A percentile compares a stretch with the other conserved stretches of the same genome.
Evolutionary conservation across 2,329 filamentous ascomycete genomes (phyloP).

Genomic region (Aquanectria penicillioides): DNA sequence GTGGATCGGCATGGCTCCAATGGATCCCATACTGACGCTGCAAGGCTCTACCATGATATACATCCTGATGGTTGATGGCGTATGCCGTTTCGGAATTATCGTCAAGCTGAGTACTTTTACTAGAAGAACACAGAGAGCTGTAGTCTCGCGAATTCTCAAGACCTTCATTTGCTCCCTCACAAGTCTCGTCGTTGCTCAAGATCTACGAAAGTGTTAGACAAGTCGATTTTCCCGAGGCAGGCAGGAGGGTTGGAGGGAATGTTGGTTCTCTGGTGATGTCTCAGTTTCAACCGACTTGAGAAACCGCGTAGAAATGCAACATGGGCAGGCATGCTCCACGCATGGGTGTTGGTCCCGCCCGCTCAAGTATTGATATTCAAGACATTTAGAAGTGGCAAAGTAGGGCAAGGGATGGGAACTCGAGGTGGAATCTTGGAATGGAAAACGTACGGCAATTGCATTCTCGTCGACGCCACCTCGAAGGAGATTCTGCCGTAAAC

Average conservation of each 20-base stretch:
- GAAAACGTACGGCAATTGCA: slow-evolving; percentile 56
- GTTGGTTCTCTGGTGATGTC: background rate
- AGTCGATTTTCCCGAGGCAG: too few species aligned
- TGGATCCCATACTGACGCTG: background rate
- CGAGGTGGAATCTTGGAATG: background rate
- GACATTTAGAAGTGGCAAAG: background rate
- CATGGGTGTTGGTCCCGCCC: background rate
- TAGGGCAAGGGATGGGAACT: background rate
- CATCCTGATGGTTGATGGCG: too few species aligned
- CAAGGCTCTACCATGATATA: background rate
- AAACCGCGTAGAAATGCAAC: background rate
- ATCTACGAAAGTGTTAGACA: slow-evolving; percentile 8
- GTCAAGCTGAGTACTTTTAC: too few species aligned
- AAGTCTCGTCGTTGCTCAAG: background rate
- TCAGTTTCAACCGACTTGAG: background rate
- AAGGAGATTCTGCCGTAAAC: slow-evolving; percentile 55
- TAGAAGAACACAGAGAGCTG: too few species aligned
- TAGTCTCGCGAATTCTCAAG: too few species aligned
- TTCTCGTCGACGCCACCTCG: slow-evolving; percentile 58
- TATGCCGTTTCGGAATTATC: too few species aligned
- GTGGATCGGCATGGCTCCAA: background rate
- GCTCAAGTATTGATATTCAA: background rate
- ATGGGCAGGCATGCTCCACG: background rate
- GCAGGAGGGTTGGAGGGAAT: too few species aligned
- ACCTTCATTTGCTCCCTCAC: too few species aligned